Percentiles rank a stretch among this genome's conserved stretches.
Evolutionary conservation across 1,284 basidiomycete species (phyloP).

Genomic region (Kwoniella shivajii): DNA sequence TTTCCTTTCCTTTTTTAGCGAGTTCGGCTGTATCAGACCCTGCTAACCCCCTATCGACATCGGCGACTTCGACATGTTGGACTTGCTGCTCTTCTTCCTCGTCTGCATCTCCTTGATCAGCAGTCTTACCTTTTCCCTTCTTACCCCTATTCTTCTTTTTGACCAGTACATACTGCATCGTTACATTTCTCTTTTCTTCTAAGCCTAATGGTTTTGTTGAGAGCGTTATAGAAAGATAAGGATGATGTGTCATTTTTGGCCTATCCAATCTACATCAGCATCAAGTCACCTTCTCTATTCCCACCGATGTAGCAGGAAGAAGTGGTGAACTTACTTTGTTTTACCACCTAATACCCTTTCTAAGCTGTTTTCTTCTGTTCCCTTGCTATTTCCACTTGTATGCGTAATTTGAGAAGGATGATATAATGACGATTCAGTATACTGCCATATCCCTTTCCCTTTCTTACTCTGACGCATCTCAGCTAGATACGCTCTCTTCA

Average conservation of each 20-base stretch:
- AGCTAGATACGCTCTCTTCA: constrained; percentile 72
- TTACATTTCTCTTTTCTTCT: constrained; percentile 31
- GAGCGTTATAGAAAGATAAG: constrained; percentile 75
- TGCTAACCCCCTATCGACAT: background rate
- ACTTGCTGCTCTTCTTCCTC: background rate
- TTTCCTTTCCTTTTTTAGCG: background rate
- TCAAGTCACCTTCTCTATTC: constrained; percentile 2
- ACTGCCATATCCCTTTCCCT: constrained; percentile 67
- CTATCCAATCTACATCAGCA: constrained; percentile 52
- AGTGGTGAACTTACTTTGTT: constrained; percentile 61
- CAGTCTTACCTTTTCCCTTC: constrained; percentile 8
- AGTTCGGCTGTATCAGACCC: background rate
- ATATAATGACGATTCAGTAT: constrained; percentile 67
- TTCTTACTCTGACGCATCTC: constrained; percentile 6
- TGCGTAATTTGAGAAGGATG: constrained; percentile 39
- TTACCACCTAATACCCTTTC: constrained; percentile 55
- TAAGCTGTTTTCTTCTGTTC: constrained; percentile 50
- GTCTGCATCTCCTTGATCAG: background rate
- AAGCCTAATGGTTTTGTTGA: constrained; percentile 60
- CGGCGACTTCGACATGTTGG: background rate
- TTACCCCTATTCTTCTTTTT: constrained; percentile 40
- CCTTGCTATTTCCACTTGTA: constrained; percentile 40
- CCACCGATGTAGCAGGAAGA: background rate
- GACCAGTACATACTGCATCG: constrained; percentile 45
- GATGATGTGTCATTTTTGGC: constrained; percentile 64